Conservation (phyloP, 805 yeast genomes). For the Kockiozyma suomiensis region DNA sequence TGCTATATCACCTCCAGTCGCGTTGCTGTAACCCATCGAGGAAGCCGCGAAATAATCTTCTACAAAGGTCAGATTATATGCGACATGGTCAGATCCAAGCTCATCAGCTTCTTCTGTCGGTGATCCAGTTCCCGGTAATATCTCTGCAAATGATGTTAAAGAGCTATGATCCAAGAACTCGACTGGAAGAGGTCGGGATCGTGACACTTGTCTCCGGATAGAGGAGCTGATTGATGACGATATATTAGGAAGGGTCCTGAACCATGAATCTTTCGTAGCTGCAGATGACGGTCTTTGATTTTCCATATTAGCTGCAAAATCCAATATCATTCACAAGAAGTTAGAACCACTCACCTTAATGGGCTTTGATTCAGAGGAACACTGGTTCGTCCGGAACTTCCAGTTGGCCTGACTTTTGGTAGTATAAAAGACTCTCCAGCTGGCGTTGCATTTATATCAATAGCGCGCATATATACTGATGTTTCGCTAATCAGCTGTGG, state of each 20-base stretch:
- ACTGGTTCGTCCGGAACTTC: not conserved
- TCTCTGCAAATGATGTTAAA: slow-evolving; percentile 21
- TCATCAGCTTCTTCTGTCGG: slow-evolving; percentile 2
- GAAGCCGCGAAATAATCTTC: slow-evolving; percentile 22
- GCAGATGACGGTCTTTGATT: not conserved
- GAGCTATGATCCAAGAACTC: slow-evolving; percentile 19
- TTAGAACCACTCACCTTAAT: not conserved
- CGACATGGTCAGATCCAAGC: slow-evolving; percentile 14
- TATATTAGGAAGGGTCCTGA: slow-evolving; percentile 1
- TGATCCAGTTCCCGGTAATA: slow-evolving; percentile 11
- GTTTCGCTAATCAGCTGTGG: not conserved
- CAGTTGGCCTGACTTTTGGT: not conserved
- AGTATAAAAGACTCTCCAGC: not conserved
- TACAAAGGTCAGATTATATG: slow-evolving; percentile 10
- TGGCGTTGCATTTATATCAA: not conserved
- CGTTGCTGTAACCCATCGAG: not conserved
- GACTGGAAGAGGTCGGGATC: slow-evolving; percentile 4
- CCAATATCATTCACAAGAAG: not conserved
- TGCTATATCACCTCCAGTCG: not conserved
- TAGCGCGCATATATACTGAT: not conserved
- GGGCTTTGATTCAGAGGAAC: not conserved
- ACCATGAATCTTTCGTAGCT: slow-evolving; percentile 7
- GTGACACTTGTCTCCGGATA: slow-evolving; percentile 8
- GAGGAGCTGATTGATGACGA: slow-evolving; percentile 8
- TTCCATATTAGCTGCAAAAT: not conserved